Conservation (phyloP, 441 rosid species). For the Pelargonium australe region DNA sequence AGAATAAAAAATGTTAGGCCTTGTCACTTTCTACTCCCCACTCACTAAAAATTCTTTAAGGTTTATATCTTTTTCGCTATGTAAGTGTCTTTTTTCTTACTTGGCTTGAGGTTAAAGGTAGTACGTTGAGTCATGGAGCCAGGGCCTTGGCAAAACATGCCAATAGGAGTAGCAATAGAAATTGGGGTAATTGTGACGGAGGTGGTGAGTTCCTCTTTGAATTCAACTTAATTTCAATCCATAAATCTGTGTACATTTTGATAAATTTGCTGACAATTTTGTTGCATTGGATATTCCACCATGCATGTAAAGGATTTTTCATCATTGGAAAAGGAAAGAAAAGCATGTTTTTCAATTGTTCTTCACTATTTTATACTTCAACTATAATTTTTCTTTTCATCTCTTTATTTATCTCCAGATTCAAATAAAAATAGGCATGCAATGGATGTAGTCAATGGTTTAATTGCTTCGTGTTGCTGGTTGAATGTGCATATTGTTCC, state of each 20-base stretch:
- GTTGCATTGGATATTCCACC: neutral
- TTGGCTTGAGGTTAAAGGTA: conserved; percentile 50
- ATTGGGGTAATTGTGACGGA: conserved; percentile 62
- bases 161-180: conserved; percentile 41
- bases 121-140: conserved; percentile 62
- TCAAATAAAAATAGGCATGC: conserved; percentile 50
- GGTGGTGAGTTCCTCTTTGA: conserved; percentile 38
- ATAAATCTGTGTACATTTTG: neutral
- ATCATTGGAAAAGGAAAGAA: neutral
- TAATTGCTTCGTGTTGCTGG: conserved; percentile 52
- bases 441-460: conserved; percentile 32
- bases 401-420: conserved; percentile 31
- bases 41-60: neutral
- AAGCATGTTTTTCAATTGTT: neutral
- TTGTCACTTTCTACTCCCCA: neutral
- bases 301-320: neutral
- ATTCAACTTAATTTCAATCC: neutral
- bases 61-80: neutral
- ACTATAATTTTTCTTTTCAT: neutral
- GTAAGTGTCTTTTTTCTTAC: conserved; percentile 9
- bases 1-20: neutral
- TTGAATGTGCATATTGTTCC: conserved; percentile 55
- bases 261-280: neutral
- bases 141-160: conserved; percentile 75
- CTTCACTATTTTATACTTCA: neutral